phyloP scores from a whole-genome alignment of 352 stramenopile genomes.

The Phytophthora cajani region DNA sequence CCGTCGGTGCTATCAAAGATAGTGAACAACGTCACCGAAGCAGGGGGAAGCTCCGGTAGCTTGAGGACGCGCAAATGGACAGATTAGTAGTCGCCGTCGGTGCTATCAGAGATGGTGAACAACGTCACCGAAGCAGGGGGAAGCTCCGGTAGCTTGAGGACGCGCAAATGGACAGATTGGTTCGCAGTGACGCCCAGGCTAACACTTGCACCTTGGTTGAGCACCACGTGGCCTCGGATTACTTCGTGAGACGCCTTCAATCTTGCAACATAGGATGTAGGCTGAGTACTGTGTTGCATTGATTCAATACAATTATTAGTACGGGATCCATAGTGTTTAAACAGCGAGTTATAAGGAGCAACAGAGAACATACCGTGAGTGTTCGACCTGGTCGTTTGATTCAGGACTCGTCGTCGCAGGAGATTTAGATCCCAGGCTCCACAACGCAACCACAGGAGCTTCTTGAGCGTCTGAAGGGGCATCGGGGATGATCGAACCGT shows the following conservation, averaged over 20 bases:
- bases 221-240: constrained; percentile 38
- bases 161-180: constrained; percentile 47
- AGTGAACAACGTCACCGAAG: constrained; percentile 38
- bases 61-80: constrained; percentile 64
- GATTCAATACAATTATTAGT: background rate
- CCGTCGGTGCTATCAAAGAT: constrained; percentile 13
- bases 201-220: constrained; percentile 37
- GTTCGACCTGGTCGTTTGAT: constrained; percentile 20
- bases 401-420: constrained; percentile 1
- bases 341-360: background rate
- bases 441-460: constrained; percentile 49
- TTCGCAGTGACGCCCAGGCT: constrained; percentile 26
- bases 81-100: constrained; percentile 4
- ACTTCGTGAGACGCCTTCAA: constrained; percentile 53
- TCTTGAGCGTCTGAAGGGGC: constrained; percentile 42
- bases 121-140: constrained; percentile 39
- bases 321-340: background rate
- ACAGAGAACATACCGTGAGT: constrained; percentile 8
- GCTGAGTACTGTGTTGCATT: constrained; percentile 19
- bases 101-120: constrained; percentile 21
- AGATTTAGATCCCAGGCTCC: constrained; percentile 28
- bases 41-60: constrained; percentile 48
- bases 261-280: constrained; percentile 39
- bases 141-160: constrained; percentile 61
- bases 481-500: constrained; percentile 52